A percentile compares a stretch with the other conserved stretches of the same genome.
Evolutionary conservation across 2,329 filamentous ascomycete species (phyloP).

Genomic region (Arthrobotrys sphaeroides): DNA sequence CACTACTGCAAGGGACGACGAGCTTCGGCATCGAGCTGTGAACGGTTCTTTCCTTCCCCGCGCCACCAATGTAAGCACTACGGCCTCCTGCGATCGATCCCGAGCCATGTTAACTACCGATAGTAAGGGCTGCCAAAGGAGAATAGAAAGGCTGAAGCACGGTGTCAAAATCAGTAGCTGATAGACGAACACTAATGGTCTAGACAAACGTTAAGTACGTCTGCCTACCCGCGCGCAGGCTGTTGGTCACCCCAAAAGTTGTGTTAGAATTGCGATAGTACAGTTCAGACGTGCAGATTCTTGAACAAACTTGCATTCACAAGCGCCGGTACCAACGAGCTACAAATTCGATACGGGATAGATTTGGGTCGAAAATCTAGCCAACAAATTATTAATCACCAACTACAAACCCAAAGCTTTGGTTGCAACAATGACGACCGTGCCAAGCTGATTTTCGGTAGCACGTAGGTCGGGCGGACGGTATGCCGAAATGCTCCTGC

Average conservation of each 20-base stretch:
- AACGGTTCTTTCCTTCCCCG: neutral
- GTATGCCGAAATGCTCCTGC: conserved; percentile 3
- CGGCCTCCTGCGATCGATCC: neutral
- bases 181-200: neutral
- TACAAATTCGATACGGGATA: neutral
- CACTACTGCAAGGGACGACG: neutral
- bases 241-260: neutral
- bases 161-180: conserved; percentile 10
- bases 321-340: neutral
- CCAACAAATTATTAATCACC: neutral
- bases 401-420: neutral
- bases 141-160: too few species aligned
- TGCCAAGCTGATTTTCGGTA: conserved; percentile 11
- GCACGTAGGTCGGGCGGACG: conserved; percentile 11
- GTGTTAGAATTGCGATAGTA: too few species aligned
- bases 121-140: neutral
- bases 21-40: neutral
- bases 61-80: conserved; percentile 10
- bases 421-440: neutral
- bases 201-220: conserved; percentile 3
- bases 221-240: neutral
- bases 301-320: neutral
- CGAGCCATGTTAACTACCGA: neutral
- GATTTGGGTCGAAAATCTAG: neutral
- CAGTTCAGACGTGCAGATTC: too few species aligned